Evolutionary conservation across 768 basidiomycete species (phyloP).

Genomic region (Rhizopogon rudus): DNA sequence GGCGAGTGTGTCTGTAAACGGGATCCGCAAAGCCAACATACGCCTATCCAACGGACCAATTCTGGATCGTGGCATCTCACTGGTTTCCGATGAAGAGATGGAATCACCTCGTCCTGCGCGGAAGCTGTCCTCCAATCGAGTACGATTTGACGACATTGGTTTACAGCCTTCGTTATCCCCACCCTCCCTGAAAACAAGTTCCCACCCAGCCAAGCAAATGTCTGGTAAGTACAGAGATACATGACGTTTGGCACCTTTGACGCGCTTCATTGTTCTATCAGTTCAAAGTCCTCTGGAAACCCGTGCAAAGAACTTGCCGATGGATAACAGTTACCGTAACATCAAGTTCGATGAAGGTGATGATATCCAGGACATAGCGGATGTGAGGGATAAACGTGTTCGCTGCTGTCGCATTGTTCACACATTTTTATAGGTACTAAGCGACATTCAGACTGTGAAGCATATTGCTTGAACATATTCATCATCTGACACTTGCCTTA

Average conservation of each 20-base stretch:
- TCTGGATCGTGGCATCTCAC: not conserved
- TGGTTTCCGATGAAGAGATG: not conserved
- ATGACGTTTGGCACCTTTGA: not conserved
- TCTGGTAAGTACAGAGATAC: not conserved
- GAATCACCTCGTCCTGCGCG: not conserved
- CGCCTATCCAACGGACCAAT: not conserved
- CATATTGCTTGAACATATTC: not conserved
- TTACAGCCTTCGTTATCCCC: not conserved
- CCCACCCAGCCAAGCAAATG: not conserved
- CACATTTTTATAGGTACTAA: constrained; percentile 34
- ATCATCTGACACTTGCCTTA: constrained; percentile 22
- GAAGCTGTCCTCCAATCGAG: not conserved
- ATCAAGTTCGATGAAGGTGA: constrained; percentile 2
- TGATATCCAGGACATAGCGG: constrained; percentile 33
- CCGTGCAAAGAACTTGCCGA: not conserved
- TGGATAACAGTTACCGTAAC: not conserved
- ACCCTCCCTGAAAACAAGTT: not conserved
- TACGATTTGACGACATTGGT: not conserved
- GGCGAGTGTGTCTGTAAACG: not conserved
- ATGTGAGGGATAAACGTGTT: constrained; percentile 26
- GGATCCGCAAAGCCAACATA: not conserved
- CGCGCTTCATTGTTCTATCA: not conserved
- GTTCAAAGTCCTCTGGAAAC: not conserved
- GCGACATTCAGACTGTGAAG: constrained; percentile 44
- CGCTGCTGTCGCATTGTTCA: not conserved